These are phyloP conservation scores for Blumeria hordei DNA, from an alignment of 2,329 filamentous ascomycete genomes.

Conservation along the genomic window DNA sequence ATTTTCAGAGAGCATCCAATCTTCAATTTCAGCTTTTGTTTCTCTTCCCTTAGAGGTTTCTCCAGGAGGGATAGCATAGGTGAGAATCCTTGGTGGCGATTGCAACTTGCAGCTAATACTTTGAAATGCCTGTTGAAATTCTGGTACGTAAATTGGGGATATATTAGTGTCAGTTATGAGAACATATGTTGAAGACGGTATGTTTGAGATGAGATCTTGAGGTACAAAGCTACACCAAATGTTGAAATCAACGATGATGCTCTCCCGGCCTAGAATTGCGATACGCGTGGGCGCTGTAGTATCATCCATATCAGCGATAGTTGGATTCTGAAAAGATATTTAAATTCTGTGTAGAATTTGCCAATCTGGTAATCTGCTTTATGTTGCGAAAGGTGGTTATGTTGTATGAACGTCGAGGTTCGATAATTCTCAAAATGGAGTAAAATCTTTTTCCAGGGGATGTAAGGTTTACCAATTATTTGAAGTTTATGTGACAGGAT, in stretches of 20 bases:
- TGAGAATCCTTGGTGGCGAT: constrained; percentile 43
- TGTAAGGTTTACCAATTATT: too few relatives aligned
- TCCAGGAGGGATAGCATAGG: constrained; percentile 69
- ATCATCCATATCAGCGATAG: background rate
- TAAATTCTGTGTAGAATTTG: too few relatives aligned
- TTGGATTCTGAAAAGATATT: background rate
- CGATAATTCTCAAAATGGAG: too few relatives aligned
- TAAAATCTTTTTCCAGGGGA: too few relatives aligned
- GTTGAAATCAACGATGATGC: constrained; percentile 77
- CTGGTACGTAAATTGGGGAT: constrained; percentile 52
- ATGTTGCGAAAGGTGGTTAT: too few relatives aligned
- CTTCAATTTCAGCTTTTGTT: constrained; percentile 87
- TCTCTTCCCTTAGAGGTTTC: constrained; percentile 83
- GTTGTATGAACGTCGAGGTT: too few relatives aligned
- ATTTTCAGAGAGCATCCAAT: constrained; percentile 83
- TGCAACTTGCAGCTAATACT: constrained; percentile 16
- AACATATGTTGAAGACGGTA: constrained; percentile 75
- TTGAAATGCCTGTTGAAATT: constrained; percentile 45
- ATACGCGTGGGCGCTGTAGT: constrained; percentile 29
- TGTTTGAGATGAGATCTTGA: constrained; percentile 52
- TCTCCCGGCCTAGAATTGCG: constrained; percentile 65
- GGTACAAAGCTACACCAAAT: constrained; percentile 69
- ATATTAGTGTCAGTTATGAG: constrained; percentile 94
- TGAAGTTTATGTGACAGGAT: too few relatives aligned
- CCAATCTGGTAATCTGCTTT: too few relatives aligned